Percentiles rank a stretch among this genome's conserved stretches.
Conservation (phyloP, 2,329 filamentous ascomycete genomes). For the Hirsutella minnesotensis region DNA sequence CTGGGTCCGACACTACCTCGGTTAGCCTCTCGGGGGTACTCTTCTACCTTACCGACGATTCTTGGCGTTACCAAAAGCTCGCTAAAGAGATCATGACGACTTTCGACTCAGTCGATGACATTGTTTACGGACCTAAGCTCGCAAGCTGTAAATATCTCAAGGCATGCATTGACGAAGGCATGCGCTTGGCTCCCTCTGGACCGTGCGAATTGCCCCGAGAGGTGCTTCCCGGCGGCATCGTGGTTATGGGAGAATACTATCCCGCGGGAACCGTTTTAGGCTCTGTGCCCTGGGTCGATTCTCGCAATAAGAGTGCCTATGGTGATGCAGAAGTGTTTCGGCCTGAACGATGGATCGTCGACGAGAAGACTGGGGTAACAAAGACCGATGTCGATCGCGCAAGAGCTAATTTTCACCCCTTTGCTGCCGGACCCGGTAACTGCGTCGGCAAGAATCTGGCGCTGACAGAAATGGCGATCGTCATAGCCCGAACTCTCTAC, state of each 20-base stretch:
- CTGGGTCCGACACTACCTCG: background rate
- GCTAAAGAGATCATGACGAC: background rate
- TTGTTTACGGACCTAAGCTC: background rate
- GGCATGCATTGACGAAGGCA: background rate
- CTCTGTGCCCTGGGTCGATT: background rate
- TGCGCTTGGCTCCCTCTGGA: background rate
- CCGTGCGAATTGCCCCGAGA: background rate
- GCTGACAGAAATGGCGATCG: background rate
- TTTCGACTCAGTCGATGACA: background rate
- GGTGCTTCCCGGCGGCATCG: background rate
- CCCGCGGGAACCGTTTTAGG: background rate
- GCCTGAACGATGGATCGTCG: background rate
- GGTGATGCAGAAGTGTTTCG: background rate
- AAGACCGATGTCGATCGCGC: background rate
- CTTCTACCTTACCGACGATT: background rate
- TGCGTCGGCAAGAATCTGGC: background rate
- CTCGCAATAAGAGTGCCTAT: background rate
- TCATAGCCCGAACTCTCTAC: background rate
- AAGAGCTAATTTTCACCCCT: background rate
- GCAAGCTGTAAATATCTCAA: background rate
- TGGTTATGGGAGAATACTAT: background rate
- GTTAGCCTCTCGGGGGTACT: background rate
- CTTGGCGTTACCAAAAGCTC: background rate
- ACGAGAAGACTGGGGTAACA: background rate
- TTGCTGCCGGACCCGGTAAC: background rate